Conservation (phyloP, 768 basidiomycete species). For the Royoungia palumana region DNA sequence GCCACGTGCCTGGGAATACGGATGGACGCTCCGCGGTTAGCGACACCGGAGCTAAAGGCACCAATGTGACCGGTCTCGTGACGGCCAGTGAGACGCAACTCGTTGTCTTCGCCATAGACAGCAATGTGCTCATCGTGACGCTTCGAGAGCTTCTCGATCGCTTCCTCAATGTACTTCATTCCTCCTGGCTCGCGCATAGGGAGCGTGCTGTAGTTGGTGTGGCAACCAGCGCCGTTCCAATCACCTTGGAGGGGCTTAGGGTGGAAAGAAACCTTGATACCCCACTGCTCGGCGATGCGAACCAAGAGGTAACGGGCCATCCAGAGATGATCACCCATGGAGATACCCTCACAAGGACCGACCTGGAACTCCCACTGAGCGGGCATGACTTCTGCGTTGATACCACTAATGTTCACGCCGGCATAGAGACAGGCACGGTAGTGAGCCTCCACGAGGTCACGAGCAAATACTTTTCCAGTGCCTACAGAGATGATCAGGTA, state of each 20-base stretch:
- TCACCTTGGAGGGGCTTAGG: slow-evolving; percentile 96
- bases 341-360: slow-evolving; percentile 95
- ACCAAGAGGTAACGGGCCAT: slow-evolving; percentile 96
- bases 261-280: slow-evolving; percentile 97
- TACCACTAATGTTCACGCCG: slow-evolving; percentile 97
- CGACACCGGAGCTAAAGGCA: slow-evolving; percentile 89
- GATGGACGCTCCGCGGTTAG: slow-evolving; percentile 95
- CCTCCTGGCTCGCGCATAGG: slow-evolving; percentile 93
- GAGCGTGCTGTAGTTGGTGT: slow-evolving; percentile 96
- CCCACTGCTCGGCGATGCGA: slow-evolving; percentile 97
- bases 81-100: slow-evolving; percentile 89
- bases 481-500: slow-evolving; percentile 43
- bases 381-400: slow-evolving; percentile 99
- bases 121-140: slow-evolving; percentile 94
- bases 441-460: slow-evolving; percentile 98
- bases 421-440: slow-evolving; percentile 95
- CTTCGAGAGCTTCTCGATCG: slow-evolving; percentile 89
- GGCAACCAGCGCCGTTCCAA: slow-evolving; percentile 99
- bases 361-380: slow-evolving; percentile 99
- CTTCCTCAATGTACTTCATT: slow-evolving; percentile 86
- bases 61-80: slow-evolving; percentile 98
- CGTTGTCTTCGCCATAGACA: slow-evolving; percentile 98
- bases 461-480: slow-evolving; percentile 95
- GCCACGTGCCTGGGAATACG: slow-evolving; percentile 94
- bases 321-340: slow-evolving; percentile 99